A percentile compares a stretch with the other conserved stretches of the same genome.
Conservation (phyloP, 257 asterid genomes). For the Henckelia pumila region DNA sequence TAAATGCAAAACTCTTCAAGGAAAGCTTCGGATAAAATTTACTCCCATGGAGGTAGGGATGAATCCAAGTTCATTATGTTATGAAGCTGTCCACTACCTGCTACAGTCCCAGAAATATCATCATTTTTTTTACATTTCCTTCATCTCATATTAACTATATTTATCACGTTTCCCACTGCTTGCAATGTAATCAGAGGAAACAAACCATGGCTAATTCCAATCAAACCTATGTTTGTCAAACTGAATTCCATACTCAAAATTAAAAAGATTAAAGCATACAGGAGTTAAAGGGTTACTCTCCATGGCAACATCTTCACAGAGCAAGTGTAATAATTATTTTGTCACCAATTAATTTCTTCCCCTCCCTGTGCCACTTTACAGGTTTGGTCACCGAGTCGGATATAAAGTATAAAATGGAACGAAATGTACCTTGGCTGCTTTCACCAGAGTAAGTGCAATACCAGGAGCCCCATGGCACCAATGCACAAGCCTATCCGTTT, state of each 20-base stretch:
- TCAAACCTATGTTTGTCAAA: no score
- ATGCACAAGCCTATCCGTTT: constrained; percentile 69
- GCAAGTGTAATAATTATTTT: not conserved
- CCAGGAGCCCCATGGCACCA: constrained; percentile 97
- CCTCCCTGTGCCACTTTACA: not conserved
- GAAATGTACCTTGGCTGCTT: constrained; percentile 64
- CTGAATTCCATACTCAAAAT: not conserved
- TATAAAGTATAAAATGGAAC: not conserved
- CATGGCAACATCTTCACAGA: not conserved
- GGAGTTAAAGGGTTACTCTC: not conserved
- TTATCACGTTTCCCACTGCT: no score
- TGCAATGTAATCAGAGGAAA: no score
- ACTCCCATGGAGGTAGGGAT: not conserved
- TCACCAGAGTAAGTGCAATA: constrained; percentile 64
- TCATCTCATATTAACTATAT: no score
- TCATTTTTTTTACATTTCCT: no score
- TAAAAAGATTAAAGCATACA: not conserved
- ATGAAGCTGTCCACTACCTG: constrained; percentile 20
- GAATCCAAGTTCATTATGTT: no score
- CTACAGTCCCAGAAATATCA: no score
- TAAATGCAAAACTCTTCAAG: not conserved
- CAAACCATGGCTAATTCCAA: no score
- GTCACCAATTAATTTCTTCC: not conserved
- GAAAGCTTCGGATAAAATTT: not conserved
- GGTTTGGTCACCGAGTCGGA: not conserved